Percentiles rank a stretch among this genome's conserved stretches.
Evolutionary conservation across 2,329 filamentous ascomycete genomes (phyloP).

Genomic region (Acephala macrosclerotiorum): DNA sequence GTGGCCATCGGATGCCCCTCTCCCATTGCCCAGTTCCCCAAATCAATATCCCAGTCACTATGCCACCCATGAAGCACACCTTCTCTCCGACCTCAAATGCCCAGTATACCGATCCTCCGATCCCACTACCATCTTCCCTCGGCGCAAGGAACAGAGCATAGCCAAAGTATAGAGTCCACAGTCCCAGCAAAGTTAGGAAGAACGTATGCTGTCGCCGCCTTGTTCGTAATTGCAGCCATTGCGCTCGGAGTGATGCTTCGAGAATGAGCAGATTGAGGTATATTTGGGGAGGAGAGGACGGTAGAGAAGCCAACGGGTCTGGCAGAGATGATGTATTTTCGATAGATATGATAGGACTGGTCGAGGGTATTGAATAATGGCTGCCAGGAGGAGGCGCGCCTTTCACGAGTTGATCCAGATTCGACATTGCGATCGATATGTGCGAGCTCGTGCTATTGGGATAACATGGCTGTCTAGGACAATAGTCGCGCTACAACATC

Average conservation of each 20-base stretch:
- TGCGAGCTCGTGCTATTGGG: conserved; percentile 30
- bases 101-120: conserved; percentile 97
- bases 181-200: conserved; percentile 79
- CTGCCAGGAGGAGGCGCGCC: conserved; percentile 75
- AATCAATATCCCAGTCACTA: conserved; percentile 85
- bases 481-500: background rate
- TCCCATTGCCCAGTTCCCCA: conserved; percentile 98
- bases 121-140: conserved; percentile 89
- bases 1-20: conserved; percentile 90
- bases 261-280: conserved; percentile 98
- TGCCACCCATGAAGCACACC: conserved; percentile 88
- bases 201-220: conserved; percentile 92
- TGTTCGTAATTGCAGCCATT: conserved; percentile 89
- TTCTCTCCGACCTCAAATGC: conserved; percentile 90
- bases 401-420: conserved; percentile 85
- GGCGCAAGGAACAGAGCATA: conserved; percentile 95
- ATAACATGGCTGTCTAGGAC: conserved; percentile 17
- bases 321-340: conserved; percentile 43
- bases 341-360: conserved; percentile 48
- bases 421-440: conserved; percentile 39
- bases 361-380: conserved; percentile 41
- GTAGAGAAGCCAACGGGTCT: conserved; percentile 45
- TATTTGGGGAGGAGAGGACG: conserved; percentile 61
- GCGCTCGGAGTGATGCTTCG: conserved; percentile 89
- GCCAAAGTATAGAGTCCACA: conserved; percentile 85